A percentile compares a stretch with the other conserved stretches of the same genome.
Conservation (phyloP, 306 rosid species). For the Prosopis cineraria region DNA sequence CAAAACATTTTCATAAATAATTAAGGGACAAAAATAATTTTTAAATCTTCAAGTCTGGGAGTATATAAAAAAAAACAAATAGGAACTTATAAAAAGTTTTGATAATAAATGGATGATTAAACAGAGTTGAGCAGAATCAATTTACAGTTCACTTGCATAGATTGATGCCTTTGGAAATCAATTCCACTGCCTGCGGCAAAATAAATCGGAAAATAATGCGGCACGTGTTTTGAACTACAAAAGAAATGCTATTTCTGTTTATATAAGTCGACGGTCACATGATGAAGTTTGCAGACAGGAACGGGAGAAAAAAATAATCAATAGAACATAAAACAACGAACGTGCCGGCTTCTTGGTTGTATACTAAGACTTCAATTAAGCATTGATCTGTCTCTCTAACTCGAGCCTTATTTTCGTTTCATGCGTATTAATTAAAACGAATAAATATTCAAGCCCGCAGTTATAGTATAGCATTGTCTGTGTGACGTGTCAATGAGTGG, state of each 20-base stretch:
- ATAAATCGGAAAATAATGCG: slow-evolving; percentile 35
- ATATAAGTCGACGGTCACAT: slow-evolving; percentile 58
- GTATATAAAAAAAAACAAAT: too few species aligned
- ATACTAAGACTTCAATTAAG: too few species aligned
- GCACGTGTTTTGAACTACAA: slow-evolving; percentile 47
- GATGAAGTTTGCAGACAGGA: slow-evolving; percentile 34
- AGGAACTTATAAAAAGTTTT: too few species aligned
- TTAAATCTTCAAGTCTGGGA: too few species aligned
- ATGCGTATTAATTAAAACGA: slow-evolving; percentile 8
- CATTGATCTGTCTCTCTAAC: too few species aligned
- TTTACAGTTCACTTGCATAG: neutral
- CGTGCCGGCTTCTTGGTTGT: slow-evolving; percentile 54
- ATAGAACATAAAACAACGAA: neutral
- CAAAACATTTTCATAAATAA: too few species aligned
- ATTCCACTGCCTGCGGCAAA: neutral
- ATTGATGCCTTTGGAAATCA: neutral
- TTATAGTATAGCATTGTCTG: neutral
- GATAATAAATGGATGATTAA: too few species aligned
- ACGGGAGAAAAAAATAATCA: neutral
- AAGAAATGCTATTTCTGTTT: slow-evolving; percentile 25
- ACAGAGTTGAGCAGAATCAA: neutral
- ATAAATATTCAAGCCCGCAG: neutral
- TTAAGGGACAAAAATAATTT: too few species aligned
- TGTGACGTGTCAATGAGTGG: slow-evolving; percentile 18
- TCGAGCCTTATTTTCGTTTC: slow-evolving; percentile 22